phyloP scores from a whole-genome alignment of 495 filamentous ascomycete species.

The Bryoglossum gracile region DNA sequence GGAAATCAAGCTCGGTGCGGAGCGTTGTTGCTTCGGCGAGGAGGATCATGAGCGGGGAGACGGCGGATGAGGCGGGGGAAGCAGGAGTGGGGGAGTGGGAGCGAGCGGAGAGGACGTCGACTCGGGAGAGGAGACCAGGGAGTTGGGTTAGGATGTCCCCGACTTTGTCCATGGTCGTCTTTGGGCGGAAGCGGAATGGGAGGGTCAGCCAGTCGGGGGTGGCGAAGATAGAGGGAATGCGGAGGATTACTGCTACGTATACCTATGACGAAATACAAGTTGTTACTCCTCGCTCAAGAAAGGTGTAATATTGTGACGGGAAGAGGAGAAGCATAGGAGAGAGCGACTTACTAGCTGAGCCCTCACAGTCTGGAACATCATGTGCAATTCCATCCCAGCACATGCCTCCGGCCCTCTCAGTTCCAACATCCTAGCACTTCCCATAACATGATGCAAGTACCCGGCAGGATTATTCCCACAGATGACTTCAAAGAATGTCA shows the following conservation, averaged over 20 bases:
- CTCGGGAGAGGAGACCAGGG: background rate
- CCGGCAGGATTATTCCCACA: background rate
- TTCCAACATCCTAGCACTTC: background rate
- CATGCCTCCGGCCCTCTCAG: slow-evolving; percentile 1
- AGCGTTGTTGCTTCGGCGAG: background rate
- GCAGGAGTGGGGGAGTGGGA: background rate
- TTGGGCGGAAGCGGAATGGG: background rate
- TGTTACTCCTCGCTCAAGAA: too few species aligned
- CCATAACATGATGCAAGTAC: slow-evolving; percentile 2
- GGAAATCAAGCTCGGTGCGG: background rate
- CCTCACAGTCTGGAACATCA: slow-evolving; percentile 2
- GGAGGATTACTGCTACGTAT: background rate
- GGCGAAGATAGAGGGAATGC: background rate
- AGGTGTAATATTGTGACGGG: too few species aligned
- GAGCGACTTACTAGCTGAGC: background rate
- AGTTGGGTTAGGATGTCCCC: background rate
- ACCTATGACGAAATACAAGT: background rate
- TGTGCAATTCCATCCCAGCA: background rate
- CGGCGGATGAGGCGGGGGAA: background rate
- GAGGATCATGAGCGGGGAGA: background rate
- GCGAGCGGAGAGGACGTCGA: background rate
- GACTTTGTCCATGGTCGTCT: background rate
- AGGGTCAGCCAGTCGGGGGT: background rate
- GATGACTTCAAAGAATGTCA: slow-evolving; percentile 2
- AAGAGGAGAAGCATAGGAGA: background rate